Evolutionary conservation across 1,139 yeast genomes (phyloP).

Genomic region (Candida sp.): DNA sequence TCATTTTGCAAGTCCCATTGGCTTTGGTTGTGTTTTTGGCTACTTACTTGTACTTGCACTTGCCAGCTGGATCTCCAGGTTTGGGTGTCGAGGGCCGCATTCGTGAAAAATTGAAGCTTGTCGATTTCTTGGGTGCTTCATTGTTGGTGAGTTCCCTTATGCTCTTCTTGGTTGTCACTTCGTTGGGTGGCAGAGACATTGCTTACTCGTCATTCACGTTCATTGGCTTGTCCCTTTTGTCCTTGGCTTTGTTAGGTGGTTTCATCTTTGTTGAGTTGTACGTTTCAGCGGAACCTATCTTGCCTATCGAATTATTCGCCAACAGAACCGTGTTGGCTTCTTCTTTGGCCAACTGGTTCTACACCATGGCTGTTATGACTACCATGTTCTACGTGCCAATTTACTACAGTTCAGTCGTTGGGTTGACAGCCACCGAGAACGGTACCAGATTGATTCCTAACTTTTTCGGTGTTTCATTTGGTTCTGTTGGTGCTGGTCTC

Average conservation of each 20-base stretch:
- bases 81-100: conserved; percentile 45
- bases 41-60: conserved; percentile 37
- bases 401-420: conserved; percentile 60
- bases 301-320: conserved; percentile 59
- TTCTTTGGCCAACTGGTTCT: conserved; percentile 70
- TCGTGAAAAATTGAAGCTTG: conserved; percentile 50
- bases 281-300: conserved; percentile 67
- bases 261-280: conserved; percentile 58
- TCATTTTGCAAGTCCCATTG: conserved; percentile 62
- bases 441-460: conserved; percentile 69
- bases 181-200: conserved; percentile 67
- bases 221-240: conserved; percentile 23
- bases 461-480: conserved; percentile 70
- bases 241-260: conserved; percentile 24
- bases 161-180: conserved; percentile 63
- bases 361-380: conserved; percentile 58
- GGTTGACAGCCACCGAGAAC: conserved; percentile 58
- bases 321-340: conserved; percentile 67
- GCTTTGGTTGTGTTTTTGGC: conserved; percentile 53
- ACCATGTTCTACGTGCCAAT: conserved; percentile 68
- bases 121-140: conserved; percentile 77
- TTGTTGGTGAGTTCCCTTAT: conserved; percentile 61
- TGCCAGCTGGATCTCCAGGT: conserved; percentile 56
- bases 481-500: conserved; percentile 71
- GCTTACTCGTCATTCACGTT: conserved; percentile 41